Base-by-base conservation (phyloP, 305 asterid genomes). In the Plantago rigida region DNA sequence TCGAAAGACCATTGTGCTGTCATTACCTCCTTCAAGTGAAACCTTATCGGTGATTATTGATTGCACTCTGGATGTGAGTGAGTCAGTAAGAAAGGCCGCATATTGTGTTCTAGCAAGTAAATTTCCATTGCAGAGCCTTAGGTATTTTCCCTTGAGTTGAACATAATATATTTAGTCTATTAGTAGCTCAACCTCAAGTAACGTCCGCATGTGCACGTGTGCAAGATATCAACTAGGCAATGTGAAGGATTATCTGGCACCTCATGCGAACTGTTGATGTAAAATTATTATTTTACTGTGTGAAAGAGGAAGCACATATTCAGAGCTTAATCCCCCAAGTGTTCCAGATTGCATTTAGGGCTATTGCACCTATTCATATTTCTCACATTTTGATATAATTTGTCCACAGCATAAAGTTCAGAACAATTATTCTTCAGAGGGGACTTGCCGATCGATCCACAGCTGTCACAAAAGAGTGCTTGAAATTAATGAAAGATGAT, bases 401-500 rank as follows among this genome's bases (percentile, higher is more conserved):
- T 71, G 44, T 69, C 70, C 63, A 57, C 84, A 92, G 99, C 75
- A 92, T 92, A 75, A 92, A 89, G 75, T 82, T 80, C 64, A 84
- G 99, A 82, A 77, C 97, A 72, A 74, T 63, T 63, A 79, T 92
- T 69, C 87, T 92, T 71, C 95, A 79, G 79, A 88, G 99, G 77
- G 99, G 99, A 53, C 91, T 92, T 65, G 76, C 91, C 54, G 99
- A 92, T 76, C 87, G 99, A 57, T 84, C 97, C 36, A 31, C 81
- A 46, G 81, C 85, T 69, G 97, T 89, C 12, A 77, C 80, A 61
- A 86, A 80, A 65, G 95, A 86, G 78, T 92, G 99, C 72, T 77
- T 88, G 71, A 84, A 70, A 67, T 73, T 88, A 87, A 61, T 92
- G 84, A 86, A 82, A 77, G 95, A 88, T 68, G 95, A 84, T 69